Base-by-base conservation (phyloP, 129 eudicot genomes). In the Solidago caesia region DNA sequence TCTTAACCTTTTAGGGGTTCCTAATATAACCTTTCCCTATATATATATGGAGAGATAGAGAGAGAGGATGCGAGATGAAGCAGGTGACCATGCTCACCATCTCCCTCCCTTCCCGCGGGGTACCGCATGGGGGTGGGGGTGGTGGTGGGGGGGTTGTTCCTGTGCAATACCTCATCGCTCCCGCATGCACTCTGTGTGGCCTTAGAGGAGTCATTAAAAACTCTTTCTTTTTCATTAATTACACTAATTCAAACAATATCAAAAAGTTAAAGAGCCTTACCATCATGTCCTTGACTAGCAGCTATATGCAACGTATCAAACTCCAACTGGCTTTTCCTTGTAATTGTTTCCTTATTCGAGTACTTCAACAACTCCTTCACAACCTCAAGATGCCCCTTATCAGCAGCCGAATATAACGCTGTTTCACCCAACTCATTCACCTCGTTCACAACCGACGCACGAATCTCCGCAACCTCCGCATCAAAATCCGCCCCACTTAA, bases 301-400 rank as follows among this genome's bases (percentile, higher is more conserved):
- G 96, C 96, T 58, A 87, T 81, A 82, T 90, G 96, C 84, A 90
- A 77, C 33, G 96, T 79, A 72, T 90, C 91, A 66, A 76, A 85
- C 62, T 84, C 88, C 29, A 85, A 77, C 41, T 79, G 83, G 64
- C 86, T 87, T 85, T 87, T 87, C 75, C 78, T 84, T 5, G 47
- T 61, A 48, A 83, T 76, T 0, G 84, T 68, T 47, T 90, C 96
- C 75, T 83, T 79, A 77, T 81, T 80, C 1, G 90, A 79, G 69
- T 90, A 85, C 84, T 90, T 85, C 73, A 90, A 64, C 48, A 90
- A 52, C 84, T 90, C 96, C 64, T 83, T 85, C 39, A 85, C 92
- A 57, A 90, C 91, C 43, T 87, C 92, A 47, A 87, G 84, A 66
- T 83, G 82, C 26, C 96, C 96, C 70, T 77, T 85, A 44, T 90